phyloP scores from a whole-genome alignment of 2,329 filamentous ascomycete species.

The Aspergillus fructus region DNA sequence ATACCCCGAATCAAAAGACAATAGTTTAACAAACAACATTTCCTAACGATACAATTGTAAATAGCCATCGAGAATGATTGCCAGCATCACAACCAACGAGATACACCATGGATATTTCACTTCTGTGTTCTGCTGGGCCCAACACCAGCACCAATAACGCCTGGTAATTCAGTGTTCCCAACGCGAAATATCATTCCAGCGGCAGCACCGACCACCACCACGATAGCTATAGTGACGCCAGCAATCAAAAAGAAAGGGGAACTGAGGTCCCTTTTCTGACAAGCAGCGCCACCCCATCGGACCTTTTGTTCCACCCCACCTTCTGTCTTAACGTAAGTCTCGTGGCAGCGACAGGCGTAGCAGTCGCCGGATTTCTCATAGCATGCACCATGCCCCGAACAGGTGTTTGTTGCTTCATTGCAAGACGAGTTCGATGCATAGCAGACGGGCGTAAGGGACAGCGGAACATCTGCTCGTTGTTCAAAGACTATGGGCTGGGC shows the following conservation, averaged over 20 bases:
- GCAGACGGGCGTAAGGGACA: slow-evolving; percentile 67
- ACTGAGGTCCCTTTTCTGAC: slow-evolving; percentile 89
- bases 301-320: slow-evolving; percentile 59
- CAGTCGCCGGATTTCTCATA: slow-evolving; percentile 68
- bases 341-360: slow-evolving; percentile 74
- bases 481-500: neutral
- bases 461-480: slow-evolving; percentile 28
- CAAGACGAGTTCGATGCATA: slow-evolving; percentile 71
- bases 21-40: neutral
- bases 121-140: slow-evolving; percentile 61
- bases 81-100: neutral
- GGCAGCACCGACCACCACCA: slow-evolving; percentile 66
- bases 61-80: neutral
- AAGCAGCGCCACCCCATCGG: slow-evolving; percentile 80
- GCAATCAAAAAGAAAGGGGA: slow-evolving; percentile 84
- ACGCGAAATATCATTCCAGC: slow-evolving; percentile 80
- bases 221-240: slow-evolving; percentile 68
- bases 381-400: slow-evolving; percentile 80
- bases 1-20: neutral
- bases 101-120: slow-evolving; percentile 17
- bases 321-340: slow-evolving; percentile 52
- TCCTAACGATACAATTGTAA: neutral
- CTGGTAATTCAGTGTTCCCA: slow-evolving; percentile 82
- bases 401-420: slow-evolving; percentile 68
- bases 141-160: slow-evolving; percentile 94